Percentiles rank a stretch among this genome's conserved stretches.
phyloP scores from a whole-genome alignment of 1,139 yeast species.

The Suhomyces yuchorum region DNA sequence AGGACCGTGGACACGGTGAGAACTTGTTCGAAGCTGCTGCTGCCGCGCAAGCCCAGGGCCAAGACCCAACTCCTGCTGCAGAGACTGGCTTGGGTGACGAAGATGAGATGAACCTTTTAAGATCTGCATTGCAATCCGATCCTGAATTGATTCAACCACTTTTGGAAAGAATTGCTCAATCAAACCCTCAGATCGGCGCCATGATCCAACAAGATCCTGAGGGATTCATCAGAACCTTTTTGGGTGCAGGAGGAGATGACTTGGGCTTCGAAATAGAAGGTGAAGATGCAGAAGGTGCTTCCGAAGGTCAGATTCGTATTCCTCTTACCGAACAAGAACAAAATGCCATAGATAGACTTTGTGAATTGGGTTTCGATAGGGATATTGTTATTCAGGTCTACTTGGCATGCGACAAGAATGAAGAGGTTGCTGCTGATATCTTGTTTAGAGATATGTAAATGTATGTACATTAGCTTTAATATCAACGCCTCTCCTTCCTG shows the following conservation, averaged over 20 bases:
- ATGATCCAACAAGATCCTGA: constrained; percentile 85
- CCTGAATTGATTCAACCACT: constrained; percentile 89
- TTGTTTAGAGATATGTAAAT: constrained; percentile 58
- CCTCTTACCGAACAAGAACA: constrained; percentile 81
- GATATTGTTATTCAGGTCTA: constrained; percentile 88
- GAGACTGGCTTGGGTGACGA: constrained; percentile 42
- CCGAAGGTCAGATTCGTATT: constrained; percentile 53
- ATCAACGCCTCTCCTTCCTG: not conserved
- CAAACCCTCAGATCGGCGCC: constrained; percentile 86
- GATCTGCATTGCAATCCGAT: constrained; percentile 79
- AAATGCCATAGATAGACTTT: constrained; percentile 81
- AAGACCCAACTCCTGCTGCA: constrained; percentile 15
- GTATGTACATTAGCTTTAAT: constrained; percentile 12
- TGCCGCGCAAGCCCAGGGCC: constrained; percentile 22
- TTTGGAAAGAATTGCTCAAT: constrained; percentile 78
- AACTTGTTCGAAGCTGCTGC: constrained; percentile 6
- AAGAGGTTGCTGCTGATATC: constrained; percentile 93
- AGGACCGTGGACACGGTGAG: constrained; percentile 33
- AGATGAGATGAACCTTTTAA: constrained; percentile 62
- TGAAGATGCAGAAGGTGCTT: constrained; percentile 33
- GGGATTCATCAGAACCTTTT: constrained; percentile 71
- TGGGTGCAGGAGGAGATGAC: constrained; percentile 60
- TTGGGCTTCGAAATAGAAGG: constrained; percentile 43
- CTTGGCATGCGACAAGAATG: constrained; percentile 97
- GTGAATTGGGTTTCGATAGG: constrained; percentile 92